Conservation (phyloP, 176 grass and related monocot species). For the Tillandsia leiboldiana region DNA sequence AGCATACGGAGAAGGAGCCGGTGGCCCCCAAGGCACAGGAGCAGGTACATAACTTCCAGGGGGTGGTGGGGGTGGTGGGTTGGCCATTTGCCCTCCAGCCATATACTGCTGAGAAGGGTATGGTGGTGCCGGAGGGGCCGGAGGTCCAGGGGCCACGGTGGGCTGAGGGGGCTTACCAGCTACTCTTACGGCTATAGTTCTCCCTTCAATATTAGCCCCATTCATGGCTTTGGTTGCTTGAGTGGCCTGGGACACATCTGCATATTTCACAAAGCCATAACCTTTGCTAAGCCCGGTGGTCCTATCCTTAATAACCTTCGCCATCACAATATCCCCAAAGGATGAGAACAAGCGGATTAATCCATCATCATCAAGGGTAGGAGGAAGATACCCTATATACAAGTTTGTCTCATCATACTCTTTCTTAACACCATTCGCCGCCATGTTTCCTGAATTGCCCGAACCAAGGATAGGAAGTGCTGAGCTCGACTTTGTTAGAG, state of each 20-base stretch:
- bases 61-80: slow-evolving; percentile 48
- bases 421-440: slow-evolving; percentile 53
- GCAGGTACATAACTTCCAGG: slow-evolving; percentile 52
- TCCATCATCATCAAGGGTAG: slow-evolving; percentile 71
- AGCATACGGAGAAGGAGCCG: slow-evolving; percentile 47
- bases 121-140: slow-evolving; percentile 6
- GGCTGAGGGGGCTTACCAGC: slow-evolving; percentile 68
- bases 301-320: slow-evolving; percentile 93
- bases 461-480: slow-evolving; percentile 14
- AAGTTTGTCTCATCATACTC: slow-evolving; percentile 88
- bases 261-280: slow-evolving; percentile 90
- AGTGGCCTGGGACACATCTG: slow-evolving; percentile 84
- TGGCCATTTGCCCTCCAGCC: slow-evolving; percentile 15
- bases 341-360: slow-evolving; percentile 61
- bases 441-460: slow-evolving; percentile 27
- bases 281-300: slow-evolving; percentile 78
- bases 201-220: slow-evolving; percentile 72
- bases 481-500: slow-evolving; percentile 42
- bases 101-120: slow-evolving; percentile 68
- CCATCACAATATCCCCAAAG: slow-evolving; percentile 90
- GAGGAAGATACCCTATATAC: slow-evolving; percentile 82
- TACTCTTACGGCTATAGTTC: slow-evolving; percentile 74
- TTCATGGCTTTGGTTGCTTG: slow-evolving; percentile 78
- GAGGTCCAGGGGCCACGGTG: slow-evolving; percentile 29
- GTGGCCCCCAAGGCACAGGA: slow-evolving; percentile 64